phyloP scores from a whole-genome alignment of 1,284 basidiomycete genomes.

The Ganoderma boninense region DNA sequence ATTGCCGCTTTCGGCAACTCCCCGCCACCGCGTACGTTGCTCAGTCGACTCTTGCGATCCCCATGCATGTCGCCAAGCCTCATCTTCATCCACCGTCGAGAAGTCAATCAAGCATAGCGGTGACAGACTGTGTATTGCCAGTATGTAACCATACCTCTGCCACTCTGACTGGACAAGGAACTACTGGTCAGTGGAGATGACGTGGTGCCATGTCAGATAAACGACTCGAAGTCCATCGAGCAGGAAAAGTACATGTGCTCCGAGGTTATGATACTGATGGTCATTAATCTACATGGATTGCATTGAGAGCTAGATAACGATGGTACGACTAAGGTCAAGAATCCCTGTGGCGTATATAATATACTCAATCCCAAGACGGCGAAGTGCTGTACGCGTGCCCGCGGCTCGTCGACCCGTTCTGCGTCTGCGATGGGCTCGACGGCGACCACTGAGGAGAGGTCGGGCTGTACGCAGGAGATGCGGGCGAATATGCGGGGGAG shows the following conservation, averaged over 20 bases:
- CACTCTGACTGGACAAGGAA: neutral
- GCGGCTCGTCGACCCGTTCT: constrained; percentile 54
- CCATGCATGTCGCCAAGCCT: neutral
- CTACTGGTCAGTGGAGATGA: neutral
- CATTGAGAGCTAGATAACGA: constrained; percentile 35
- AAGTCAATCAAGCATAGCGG: no score
- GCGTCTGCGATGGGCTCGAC: constrained; percentile 69
- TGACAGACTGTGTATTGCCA: neutral
- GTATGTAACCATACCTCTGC: neutral
- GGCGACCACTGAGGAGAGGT: constrained; percentile 86
- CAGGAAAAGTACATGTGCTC: neutral
- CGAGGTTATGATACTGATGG: constrained; percentile 21
- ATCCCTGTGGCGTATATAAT: constrained; percentile 31
- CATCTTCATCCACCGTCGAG: neutral
- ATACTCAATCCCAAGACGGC: constrained; percentile 63
- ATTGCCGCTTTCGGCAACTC: constrained; percentile 1
- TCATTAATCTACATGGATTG: constrained; percentile 39
- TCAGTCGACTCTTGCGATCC: neutral
- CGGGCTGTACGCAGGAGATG: constrained; percentile 84
- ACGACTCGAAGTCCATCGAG: neutral
- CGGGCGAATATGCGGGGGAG: constrained; percentile 79
- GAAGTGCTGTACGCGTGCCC: constrained; percentile 58
- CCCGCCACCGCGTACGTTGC: neutral
- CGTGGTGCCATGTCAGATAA: neutral
- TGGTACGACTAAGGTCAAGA: constrained; percentile 34